These are phyloP conservation scores for Hygrophila difformis DNA, from an alignment of 257 asterid species.

Conservation along the genomic window DNA sequence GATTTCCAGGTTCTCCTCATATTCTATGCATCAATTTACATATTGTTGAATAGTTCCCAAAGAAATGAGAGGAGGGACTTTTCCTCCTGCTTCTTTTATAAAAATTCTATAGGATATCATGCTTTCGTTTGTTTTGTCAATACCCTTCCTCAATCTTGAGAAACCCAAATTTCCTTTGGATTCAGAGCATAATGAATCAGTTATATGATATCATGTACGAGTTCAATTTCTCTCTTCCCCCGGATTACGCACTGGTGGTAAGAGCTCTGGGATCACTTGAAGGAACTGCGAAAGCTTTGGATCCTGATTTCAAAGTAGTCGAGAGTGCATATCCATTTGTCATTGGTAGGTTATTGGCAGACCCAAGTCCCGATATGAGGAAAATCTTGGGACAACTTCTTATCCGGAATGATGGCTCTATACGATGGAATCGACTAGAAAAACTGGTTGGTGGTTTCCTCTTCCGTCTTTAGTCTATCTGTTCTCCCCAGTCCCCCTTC, in stretches of 20 bases:
- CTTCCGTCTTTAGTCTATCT: not conserved
- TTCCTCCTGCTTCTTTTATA: too few relatives aligned
- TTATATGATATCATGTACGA: slow-evolving; percentile 84
- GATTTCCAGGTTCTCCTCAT: slow-evolving; percentile 72
- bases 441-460: slow-evolving; percentile 46
- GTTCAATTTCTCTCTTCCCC: slow-evolving; percentile 92
- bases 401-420: slow-evolving; percentile 83
- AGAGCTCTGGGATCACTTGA: slow-evolving; percentile 97
- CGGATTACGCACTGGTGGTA: slow-evolving; percentile 92
- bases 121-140: too few relatives aligned
- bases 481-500: not conserved
- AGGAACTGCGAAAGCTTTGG: slow-evolving; percentile 93
- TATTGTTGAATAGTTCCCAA: too few relatives aligned
- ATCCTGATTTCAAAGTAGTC: slow-evolving; percentile 91
- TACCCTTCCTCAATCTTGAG: too few relatives aligned
- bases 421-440: slow-evolving; percentile 94
- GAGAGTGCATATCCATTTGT: slow-evolving; percentile 99
- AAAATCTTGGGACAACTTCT: slow-evolving; percentile 86
- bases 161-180: slow-evolving; percentile 7
- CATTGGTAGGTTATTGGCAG: slow-evolving; percentile 77
- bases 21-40: too few relatives aligned
- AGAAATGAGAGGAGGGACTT: too few relatives aligned
- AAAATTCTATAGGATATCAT: too few relatives aligned
- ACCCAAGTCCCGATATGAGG: slow-evolving; percentile 97
- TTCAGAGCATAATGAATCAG: slow-evolving; percentile 89